Base-by-base conservation (phyloP, 139 green algal genomes). In the Edaphochlamys debaryana region DNA sequence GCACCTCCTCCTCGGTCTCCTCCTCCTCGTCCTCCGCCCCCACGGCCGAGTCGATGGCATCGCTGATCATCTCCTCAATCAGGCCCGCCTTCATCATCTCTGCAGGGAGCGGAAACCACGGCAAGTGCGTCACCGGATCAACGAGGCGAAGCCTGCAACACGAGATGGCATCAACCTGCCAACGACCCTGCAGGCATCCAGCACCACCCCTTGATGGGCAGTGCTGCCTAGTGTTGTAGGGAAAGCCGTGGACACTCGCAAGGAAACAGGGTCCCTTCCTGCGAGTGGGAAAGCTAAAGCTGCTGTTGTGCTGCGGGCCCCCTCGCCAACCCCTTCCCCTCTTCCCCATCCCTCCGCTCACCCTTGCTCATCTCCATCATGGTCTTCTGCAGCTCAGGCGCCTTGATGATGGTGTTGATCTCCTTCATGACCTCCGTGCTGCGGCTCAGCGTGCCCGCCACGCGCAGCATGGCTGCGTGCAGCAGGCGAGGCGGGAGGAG, bases 61-160 rank as follows among this genome's bases (percentile, higher is more conserved):
- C 95, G 23, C 81, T 86, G 78, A 98, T 94, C 89, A 97, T 97
- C 85, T 98, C 95, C n/a, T 96, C 92, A 41, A 98, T 98, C 63
- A 98, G 69, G 0, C 95, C 95, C 15, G 94, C 94, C 88, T 96
- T 96, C 79, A 90, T 91, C 95, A 98, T 98, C 88, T 98, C 94
- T 93, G 81, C 48, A 54, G 45, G 45, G 13, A n/a, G n/a, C n/a
- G n/a, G n/a, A n/a, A n/a, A n/a, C n/a, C n/a, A n/a, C n/a, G n/a
- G n/a, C n/a, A n/a, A n/a, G n/a, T n/a, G n/a, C n/a, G n/a, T n/a
- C n/a, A n/a, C n/a, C n/a, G n/a, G n/a, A n/a, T n/a, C n/a, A n/a
- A n/a, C n/a, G n/a, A n/a, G n/a, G n/a, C n/a, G n/a, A n/a, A n/a
- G n/a, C n/a, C n/a, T n/a, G n/a, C n/a, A n/a, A n/a, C n/a, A n/a